Evolutionary conservation across 176 grass and related monocot genomes (phyloP), one percentile per base, ranked within the genome.

Genomic region (Aegilops sharonensis): DNA sequence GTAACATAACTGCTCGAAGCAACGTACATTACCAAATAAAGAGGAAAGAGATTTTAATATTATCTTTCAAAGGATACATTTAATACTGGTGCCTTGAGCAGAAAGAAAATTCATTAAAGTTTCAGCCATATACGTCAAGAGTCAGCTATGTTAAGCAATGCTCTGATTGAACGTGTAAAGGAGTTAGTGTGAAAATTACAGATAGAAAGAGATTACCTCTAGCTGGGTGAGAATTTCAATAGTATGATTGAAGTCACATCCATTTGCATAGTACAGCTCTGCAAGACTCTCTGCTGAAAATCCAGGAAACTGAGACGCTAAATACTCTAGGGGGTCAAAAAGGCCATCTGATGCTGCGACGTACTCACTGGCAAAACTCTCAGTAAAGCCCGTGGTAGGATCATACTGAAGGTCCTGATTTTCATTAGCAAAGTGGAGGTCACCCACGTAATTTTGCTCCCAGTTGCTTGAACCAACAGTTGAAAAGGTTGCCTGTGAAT

Each of bases 271-370:
- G 48, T 94, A 96, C 47, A 99, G 82, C 82, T 96, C 97, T 21
- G 90, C 91, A 87, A 99, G 94, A 81, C 92, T 94, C 85, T 94
- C 88, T 60, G 87, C 80, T 83, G 92, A 94, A 94, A 99, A 96
- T 64, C 92, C 97, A 75, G 94, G 94, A 78, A 96, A 96, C 59
- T 94, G 97, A 31, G 92, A 95, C 27, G 81, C 80, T 61, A 99
- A 84, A 82, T 91, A 96, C 65, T 94, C 94, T 64, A 99, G 40
- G 42, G 92, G 92, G n/a, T 92, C 85, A 74, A 92, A 52, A 66
- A 35, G 31, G 7, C 74, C 79, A 81, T 95, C 89, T 79, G 88
- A 85, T 63, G 86, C 23, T 6, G 89, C 89, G 84, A 83, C 81
- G 47, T 94, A 87, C 63, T 96, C 90, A 15, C 50, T 85, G 40